These are phyloP conservation scores for Candida pseudocylindracea DNA, from an alignment of 1,139 yeast species.

Conservation along the genomic window DNA sequence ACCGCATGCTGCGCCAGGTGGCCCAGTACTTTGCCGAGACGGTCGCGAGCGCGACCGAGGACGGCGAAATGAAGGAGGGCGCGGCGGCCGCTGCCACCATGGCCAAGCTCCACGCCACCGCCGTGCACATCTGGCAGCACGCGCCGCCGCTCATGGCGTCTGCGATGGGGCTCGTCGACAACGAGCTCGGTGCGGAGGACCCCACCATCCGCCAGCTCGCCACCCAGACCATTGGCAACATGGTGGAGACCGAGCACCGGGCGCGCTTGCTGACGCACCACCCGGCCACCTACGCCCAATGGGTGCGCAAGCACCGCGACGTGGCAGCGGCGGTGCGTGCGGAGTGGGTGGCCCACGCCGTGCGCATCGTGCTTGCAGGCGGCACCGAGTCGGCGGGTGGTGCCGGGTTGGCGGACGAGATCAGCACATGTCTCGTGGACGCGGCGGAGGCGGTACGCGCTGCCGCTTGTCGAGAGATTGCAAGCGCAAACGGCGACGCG, in stretches of 20 bases:
- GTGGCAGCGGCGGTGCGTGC: too few species aligned
- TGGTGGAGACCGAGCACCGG: conserved; percentile 16
- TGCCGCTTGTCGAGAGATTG: too few species aligned
- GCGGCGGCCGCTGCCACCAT: conserved; percentile 17
- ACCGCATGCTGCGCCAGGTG: conserved; percentile 54
- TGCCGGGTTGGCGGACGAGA: too few species aligned
- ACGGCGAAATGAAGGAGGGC: conserved; percentile 6
- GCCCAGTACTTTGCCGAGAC: conserved; percentile 51
- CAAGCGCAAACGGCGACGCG: too few species aligned
- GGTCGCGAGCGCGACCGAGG: conserved; percentile 9
- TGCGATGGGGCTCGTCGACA: conserved; percentile 62
- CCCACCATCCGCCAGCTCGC: conserved; percentile 41
- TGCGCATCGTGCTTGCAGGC: too few species aligned
- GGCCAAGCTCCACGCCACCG: conserved; percentile 35
- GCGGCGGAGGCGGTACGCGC: too few species aligned
- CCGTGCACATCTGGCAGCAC: conserved; percentile 52
- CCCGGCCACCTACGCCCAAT: too few species aligned
- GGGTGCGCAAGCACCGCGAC: too few species aligned
- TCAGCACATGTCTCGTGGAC: too few species aligned
- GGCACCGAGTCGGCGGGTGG: too few species aligned
- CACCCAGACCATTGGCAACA: conserved; percentile 49
- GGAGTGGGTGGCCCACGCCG: too few species aligned
- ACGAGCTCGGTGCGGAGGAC: conserved; percentile 58
- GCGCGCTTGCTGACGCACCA: too few species aligned
- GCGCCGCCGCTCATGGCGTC: conserved; percentile 59